Evolutionary conservation across 1,284 basidiomycete species (phyloP).

Genomic region (Microbotryum scabiosae): DNA sequence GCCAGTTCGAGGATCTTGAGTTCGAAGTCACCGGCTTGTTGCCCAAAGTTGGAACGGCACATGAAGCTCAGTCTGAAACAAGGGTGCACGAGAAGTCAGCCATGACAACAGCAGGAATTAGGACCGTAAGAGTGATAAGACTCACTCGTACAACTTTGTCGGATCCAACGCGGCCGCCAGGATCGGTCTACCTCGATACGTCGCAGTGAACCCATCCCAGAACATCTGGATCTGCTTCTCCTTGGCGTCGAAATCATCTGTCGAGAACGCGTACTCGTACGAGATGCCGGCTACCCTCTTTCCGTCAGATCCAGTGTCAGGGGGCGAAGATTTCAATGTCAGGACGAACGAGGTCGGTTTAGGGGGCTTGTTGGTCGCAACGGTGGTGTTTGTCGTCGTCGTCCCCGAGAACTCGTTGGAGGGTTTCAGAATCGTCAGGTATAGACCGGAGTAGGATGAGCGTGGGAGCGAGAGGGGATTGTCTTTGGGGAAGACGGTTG

Average conservation of each 20-base stretch:
- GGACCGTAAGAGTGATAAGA: background rate
- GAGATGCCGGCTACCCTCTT: slow-evolving; percentile 40
- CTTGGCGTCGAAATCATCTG: background rate
- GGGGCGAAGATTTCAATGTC: slow-evolving; percentile 42
- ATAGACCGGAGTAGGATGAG: slow-evolving; percentile 32
- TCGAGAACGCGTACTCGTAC: slow-evolving; percentile 43
- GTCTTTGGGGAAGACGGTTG: slow-evolving; percentile 35
- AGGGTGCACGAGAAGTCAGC: background rate
- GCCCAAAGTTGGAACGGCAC: slow-evolving; percentile 42
- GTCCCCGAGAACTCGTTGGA: slow-evolving; percentile 26
- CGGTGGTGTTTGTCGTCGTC: background rate
- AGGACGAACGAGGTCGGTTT: slow-evolving; percentile 39
- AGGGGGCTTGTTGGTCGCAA: background rate
- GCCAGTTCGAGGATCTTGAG: slow-evolving; percentile 34
- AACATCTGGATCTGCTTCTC: slow-evolving; percentile 31
- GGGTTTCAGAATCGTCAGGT: slow-evolving; percentile 13
- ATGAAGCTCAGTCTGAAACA: slow-evolving; percentile 37
- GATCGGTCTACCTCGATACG: slow-evolving; percentile 41
- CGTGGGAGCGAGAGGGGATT: slow-evolving; percentile 32
- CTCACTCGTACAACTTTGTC: slow-evolving; percentile 33
- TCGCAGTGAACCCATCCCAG: slow-evolving; percentile 43
- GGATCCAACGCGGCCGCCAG: slow-evolving; percentile 38
- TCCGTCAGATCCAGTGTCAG: slow-evolving; percentile 38
- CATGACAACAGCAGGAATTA: too few species aligned
- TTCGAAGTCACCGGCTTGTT: slow-evolving; percentile 40